phyloP scores from a whole-genome alignment of 805 yeast genomes.

The Hanseniaspora meyeri region DNA sequence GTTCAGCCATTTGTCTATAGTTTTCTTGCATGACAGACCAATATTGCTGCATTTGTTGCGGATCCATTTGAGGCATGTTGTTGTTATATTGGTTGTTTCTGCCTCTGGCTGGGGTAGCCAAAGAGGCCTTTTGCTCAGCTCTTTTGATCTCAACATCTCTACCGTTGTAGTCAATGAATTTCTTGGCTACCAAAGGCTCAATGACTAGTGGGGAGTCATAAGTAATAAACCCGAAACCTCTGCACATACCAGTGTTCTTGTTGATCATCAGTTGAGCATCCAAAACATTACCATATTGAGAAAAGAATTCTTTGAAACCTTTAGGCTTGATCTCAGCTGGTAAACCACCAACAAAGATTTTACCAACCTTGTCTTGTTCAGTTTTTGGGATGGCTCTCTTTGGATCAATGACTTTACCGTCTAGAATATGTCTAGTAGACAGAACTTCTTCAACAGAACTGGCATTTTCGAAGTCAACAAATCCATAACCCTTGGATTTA shows the following conservation, averaged over 20 bases:
- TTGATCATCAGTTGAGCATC: conserved; percentile 96
- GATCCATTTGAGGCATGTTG: conserved; percentile 26
- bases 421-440: conserved; percentile 74
- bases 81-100: conserved; percentile 41
- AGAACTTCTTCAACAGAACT: conserved; percentile 75
- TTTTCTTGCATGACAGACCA: conserved; percentile 51
- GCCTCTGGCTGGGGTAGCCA: conserved; percentile 9
- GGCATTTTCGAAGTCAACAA: conserved; percentile 74
- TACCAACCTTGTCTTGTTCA: conserved; percentile 93
- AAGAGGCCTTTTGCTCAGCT: conserved; percentile 57
- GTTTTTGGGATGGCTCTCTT: conserved; percentile 95
- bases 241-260: conserved; percentile 89
- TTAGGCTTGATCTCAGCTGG: conserved; percentile 85
- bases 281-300: conserved; percentile 78
- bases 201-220: conserved; percentile 92
- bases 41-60: conserved; percentile 53
- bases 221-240: conserved; percentile 96
- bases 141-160: conserved; percentile 73
- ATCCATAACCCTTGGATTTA: conserved; percentile 89
- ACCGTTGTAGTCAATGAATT: conserved; percentile 73
- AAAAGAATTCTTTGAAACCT: conserved; percentile 76
- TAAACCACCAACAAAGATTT: conserved; percentile 94
- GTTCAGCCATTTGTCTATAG: conserved; percentile 27
- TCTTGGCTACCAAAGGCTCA: conserved; percentile 71
- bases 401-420: conserved; percentile 94